These are phyloP conservation scores for Colletotrichum orbiculare DNA, from an alignment of 2,329 filamentous ascomycete genomes.

Conservation along the genomic window DNA sequence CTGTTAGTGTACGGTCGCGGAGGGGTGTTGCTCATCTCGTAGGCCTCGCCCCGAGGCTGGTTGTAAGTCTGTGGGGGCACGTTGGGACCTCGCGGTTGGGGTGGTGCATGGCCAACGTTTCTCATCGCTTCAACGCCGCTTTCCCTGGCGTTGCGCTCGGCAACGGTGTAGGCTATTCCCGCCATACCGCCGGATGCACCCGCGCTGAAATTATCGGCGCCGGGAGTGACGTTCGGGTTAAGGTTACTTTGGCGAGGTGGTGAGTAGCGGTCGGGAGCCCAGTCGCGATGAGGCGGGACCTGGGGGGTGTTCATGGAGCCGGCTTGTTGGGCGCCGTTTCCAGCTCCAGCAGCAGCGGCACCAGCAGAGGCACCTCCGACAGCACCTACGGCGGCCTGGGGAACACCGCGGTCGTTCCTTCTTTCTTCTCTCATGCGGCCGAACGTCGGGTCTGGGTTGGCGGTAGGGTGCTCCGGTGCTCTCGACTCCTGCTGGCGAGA, in stretches of 20 bases:
- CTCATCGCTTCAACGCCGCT: slow-evolving; percentile 73
- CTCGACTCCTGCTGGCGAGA: slow-evolving; percentile 18
- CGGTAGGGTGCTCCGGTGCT: slow-evolving; percentile 37
- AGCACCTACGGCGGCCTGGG: slow-evolving; percentile 38
- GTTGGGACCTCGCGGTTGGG: slow-evolving; percentile 40
- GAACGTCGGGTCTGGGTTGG: slow-evolving; percentile 53
- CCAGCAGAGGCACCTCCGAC: slow-evolving; percentile 39
- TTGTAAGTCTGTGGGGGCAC: slow-evolving; percentile 36
- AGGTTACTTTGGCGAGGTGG: slow-evolving; percentile 37
- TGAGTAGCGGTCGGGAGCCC: slow-evolving; percentile 23
- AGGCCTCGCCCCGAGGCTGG: slow-evolving; percentile 38
- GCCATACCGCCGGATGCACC: slow-evolving; percentile 73
- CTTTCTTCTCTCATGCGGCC: slow-evolving; percentile 48
- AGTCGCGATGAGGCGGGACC: slow-evolving; percentile 27
- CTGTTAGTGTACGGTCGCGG: slow-evolving; percentile 18
- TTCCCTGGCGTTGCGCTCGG: slow-evolving; percentile 71
- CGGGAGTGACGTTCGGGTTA: slow-evolving; percentile 64
- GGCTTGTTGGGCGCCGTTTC: slow-evolving; percentile 31
- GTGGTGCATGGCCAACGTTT: slow-evolving; percentile 44
- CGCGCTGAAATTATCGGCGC: slow-evolving; percentile 74
- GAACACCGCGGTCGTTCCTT: slow-evolving; percentile 43
- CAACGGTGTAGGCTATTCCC: slow-evolving; percentile 74
- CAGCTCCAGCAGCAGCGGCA: slow-evolving; percentile 40
- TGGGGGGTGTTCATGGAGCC: slow-evolving; percentile 27
- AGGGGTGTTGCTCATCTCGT: slow-evolving; percentile 38